Evolutionary conservation across 179 eudicot genomes (phyloP).

Genomic region (Beta macrorhiza): DNA sequence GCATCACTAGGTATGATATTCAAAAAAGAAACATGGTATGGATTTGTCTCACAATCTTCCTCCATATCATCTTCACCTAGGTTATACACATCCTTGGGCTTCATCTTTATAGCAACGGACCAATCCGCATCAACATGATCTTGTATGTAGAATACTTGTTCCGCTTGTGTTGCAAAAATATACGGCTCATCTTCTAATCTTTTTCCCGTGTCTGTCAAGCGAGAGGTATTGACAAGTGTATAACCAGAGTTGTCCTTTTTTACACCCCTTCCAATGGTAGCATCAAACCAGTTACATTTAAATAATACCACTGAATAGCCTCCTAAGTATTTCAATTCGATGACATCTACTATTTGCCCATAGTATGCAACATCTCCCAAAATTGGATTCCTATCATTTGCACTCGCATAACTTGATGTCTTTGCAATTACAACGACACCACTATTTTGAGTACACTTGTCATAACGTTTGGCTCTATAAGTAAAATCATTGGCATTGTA

Average conservation of each 20-base stretch:
- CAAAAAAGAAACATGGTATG: no score
- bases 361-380: slow-evolving; percentile 18
- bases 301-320: background rate
- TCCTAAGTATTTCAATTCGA: slow-evolving; percentile 7
- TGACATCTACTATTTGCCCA: background rate
- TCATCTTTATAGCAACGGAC: no score
- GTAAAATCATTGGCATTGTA: background rate
- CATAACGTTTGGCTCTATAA: slow-evolving; percentile 11
- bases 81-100: no score
- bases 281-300: slow-evolving; percentile 21
- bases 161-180: slow-evolving; percentile 4
- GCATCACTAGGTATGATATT: no score
- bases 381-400: background rate
- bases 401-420: slow-evolving; percentile 20
- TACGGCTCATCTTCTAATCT: slow-evolving; percentile 5
- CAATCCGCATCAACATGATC: background rate
- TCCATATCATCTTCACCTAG: no score
- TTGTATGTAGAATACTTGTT: slow-evolving; percentile 13
- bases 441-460: slow-evolving; percentile 22
- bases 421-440: slow-evolving; percentile 18
- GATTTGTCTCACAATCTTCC: no score
- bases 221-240: no score
- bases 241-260: no score
- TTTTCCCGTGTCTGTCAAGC: background rate
- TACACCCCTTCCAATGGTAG: background rate